Evolutionary conservation across 179 eudicot species (phyloP).

Genomic region (Vitellaria paradoxa): DNA sequence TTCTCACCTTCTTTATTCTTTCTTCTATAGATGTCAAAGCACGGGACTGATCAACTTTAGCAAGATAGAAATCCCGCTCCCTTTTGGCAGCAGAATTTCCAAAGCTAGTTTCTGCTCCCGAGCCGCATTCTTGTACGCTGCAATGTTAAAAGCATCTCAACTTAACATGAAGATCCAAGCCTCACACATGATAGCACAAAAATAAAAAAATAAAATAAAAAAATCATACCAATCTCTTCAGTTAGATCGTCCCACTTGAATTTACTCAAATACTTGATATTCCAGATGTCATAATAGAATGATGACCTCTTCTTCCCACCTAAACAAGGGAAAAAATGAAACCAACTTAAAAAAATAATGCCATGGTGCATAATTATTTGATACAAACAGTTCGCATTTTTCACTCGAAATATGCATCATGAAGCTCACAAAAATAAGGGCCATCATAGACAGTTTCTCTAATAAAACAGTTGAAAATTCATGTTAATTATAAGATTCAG

Average conservation of each 20-base stretch:
- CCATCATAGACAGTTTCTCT: not conserved
- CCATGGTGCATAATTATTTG: conserved; percentile 6
- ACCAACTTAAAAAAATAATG: not conserved
- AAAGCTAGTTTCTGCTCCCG: conserved; percentile 80
- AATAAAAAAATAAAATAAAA: conserved; percentile 14
- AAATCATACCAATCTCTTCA: conserved; percentile 63
- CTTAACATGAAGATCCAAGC: not conserved
- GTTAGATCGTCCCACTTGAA: conserved; percentile 97
- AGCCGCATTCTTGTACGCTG: conserved; percentile 67
- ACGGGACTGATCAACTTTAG: conserved; percentile 72
- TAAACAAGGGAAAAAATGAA: conserved; percentile 18
- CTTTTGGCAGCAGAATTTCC: conserved; percentile 88
- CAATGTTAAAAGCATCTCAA: conserved; percentile 1
- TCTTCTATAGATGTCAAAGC: conserved; percentile 63
- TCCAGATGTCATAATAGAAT: conserved; percentile 85
- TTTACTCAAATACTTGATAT: conserved; percentile 94
- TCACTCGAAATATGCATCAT: not conserved
- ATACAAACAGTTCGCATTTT: not conserved
- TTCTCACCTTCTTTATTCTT: conserved; percentile 77
- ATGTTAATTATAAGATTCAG: not conserved
- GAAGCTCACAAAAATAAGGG: not conserved
- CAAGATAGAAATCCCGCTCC: conserved; percentile 74
- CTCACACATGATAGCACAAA: conserved; percentile 4
- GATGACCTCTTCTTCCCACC: conserved; percentile 93
- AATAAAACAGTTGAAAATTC: not conserved